A percentile compares a stretch with the other conserved stretches of the same genome.
These are phyloP conservation scores for Asterophora parasitica DNA, from an alignment of 768 basidiomycete species.

Conservation along the genomic window DNA sequence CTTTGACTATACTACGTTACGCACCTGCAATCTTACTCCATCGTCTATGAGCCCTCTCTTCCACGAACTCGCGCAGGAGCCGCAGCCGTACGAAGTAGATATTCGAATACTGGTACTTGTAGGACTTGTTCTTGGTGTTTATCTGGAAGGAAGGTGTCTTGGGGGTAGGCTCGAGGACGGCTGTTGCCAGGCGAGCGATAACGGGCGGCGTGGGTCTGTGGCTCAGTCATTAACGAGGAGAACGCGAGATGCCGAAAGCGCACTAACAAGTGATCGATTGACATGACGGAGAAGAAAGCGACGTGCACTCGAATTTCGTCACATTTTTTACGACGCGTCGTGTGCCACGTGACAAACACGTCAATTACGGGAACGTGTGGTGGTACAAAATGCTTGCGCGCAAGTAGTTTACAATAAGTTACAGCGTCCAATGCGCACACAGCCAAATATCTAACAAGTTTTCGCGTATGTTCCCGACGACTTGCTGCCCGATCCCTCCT, in stretches of 20 bases:
- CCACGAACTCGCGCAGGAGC: slow-evolving; percentile 35
- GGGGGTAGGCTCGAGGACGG: slow-evolving; percentile 29
- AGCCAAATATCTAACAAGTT: slow-evolving; percentile 51
- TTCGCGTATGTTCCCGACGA: slow-evolving; percentile 65
- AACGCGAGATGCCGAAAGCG: not conserved
- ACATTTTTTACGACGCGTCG: slow-evolving; percentile 13
- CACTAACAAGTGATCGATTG: slow-evolving; percentile 14
- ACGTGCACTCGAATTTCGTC: not conserved
- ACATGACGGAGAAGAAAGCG: slow-evolving; percentile 6
- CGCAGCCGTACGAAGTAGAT: slow-evolving; percentile 49
- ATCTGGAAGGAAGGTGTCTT: slow-evolving; percentile 45
- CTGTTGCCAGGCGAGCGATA: slow-evolving; percentile 32
- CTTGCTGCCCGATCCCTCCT: slow-evolving; percentile 40
- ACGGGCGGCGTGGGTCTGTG: slow-evolving; percentile 22
- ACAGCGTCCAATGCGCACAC: not conserved
- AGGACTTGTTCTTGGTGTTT: slow-evolving; percentile 38
- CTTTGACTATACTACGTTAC: slow-evolving; percentile 7
- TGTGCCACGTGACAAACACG: slow-evolving; percentile 12
- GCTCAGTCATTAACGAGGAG: not conserved
- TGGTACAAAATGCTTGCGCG: too few relatives aligned
- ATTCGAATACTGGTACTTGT: slow-evolving; percentile 53
- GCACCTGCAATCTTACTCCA: slow-evolving; percentile 41
- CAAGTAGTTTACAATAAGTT: not conserved
- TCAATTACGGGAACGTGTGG: not conserved
- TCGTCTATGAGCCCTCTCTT: slow-evolving; percentile 32